These are phyloP conservation scores for Raphanus hybrid DNA, from an alignment of 441 rosid species.

Conservation along the genomic window DNA sequence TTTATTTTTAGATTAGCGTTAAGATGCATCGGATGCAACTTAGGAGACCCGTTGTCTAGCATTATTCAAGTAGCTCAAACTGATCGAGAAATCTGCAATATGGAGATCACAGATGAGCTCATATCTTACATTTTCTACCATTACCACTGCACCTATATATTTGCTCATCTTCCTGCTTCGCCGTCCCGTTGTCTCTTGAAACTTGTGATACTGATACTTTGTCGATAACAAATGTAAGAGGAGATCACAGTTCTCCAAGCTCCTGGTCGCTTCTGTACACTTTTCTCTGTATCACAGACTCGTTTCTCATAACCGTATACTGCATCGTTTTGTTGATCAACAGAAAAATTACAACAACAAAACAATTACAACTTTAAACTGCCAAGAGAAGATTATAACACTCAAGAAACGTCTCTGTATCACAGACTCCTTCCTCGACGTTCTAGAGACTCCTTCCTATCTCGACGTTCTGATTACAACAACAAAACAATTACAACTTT, in stretches of 20 bases:
- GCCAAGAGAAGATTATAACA: no score
- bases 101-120: conserved; percentile 6
- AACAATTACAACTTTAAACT: no score
- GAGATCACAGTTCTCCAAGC: neutral
- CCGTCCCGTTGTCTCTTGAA: neutral
- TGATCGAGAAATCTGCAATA: no score
- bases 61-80: conserved; percentile 21
- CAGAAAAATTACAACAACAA: no score
- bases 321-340: no score
- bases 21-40: conserved; percentile 26
- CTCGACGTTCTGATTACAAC: no score
- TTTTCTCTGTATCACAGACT: conserved; percentile 64
- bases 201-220: neutral
- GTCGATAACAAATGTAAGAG: neutral
- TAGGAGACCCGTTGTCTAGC: conserved; percentile 14
- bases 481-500: no score
- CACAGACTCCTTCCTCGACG: no score
- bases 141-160: no score
- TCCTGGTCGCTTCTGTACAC: conserved; percentile 77
- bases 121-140: conserved; percentile 53
- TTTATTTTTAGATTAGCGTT: conserved; percentile 27
- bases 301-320: conserved; percentile 39
- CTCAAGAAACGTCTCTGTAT: no score
- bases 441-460: no score
- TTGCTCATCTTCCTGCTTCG: neutral